Evolutionary conservation across 495 filamentous ascomycete genomes (phyloP).

Genomic region (Podospora bellae-mahoneyi): DNA sequence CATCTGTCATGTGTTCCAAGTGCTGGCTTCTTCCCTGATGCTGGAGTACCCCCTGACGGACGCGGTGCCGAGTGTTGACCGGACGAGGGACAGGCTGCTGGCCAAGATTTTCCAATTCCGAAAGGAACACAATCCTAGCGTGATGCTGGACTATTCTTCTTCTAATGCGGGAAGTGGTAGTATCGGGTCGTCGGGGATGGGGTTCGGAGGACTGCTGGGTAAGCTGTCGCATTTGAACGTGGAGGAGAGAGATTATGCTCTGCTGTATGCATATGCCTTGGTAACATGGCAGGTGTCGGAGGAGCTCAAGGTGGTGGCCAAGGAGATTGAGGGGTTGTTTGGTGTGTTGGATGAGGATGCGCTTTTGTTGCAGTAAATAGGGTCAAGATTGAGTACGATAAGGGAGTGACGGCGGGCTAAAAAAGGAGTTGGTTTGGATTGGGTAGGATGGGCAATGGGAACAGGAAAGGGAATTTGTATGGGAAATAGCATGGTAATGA

Average conservation of each 20-base stretch:
- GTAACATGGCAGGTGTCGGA: constrained; percentile 65
- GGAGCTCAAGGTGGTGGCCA: constrained; percentile 66
- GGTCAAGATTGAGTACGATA: not conserved
- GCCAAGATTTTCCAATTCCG: constrained; percentile 85
- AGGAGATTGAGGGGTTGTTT: constrained; percentile 68
- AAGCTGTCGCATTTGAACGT: constrained; percentile 32
- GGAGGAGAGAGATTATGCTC: constrained; percentile 51
- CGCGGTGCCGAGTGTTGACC: constrained; percentile 74
- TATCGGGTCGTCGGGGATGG: constrained; percentile 1
- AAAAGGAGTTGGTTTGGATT: not conserved
- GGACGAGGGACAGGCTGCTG: constrained; percentile 78
- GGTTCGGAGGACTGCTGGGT: constrained; percentile 11
- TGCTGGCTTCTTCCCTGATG: constrained; percentile 87
- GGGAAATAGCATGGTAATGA: not conserved
- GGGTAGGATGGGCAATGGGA: not conserved
- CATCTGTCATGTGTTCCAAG: constrained; percentile 91
- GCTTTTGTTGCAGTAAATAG: constrained; percentile 59
- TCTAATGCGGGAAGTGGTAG: constrained; percentile 25
- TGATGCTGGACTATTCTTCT: constrained; percentile 1
- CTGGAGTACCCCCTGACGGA: constrained; percentile 90
- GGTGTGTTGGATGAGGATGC: constrained; percentile 73
- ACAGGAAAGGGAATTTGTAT: not conserved
- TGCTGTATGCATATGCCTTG: constrained; percentile 56
- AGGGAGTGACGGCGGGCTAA: not conserved
- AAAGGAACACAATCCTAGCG: constrained; percentile 50